A percentile compares a stretch with the other conserved stretches of the same genome.
Evolutionary conservation across 2,329 filamentous ascomycete genomes (phyloP).

Genomic region (Apiospora kogelbergensis): DNA sequence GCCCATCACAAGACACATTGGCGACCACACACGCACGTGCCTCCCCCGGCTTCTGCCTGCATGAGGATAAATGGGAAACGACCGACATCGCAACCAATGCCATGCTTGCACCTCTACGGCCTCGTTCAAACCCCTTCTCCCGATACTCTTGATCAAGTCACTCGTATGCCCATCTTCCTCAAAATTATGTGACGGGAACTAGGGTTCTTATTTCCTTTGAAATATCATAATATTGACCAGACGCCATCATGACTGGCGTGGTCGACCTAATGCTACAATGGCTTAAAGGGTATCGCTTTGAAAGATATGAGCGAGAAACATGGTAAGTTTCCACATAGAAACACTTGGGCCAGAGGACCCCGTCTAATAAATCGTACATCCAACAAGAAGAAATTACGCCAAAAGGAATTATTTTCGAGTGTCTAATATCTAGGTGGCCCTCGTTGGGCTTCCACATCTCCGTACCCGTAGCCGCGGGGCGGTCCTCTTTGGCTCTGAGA

Average conservation of each 20-base stretch:
- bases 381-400: background rate
- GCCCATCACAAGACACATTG: background rate
- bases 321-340: background rate
- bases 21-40: background rate
- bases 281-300: constrained; percentile 3
- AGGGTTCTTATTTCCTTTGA: background rate
- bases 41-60: background rate
- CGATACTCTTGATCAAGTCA: background rate
- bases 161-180: no score
- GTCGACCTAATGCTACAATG: constrained; percentile 3
- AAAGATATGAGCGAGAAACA: background rate
- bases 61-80: no score
- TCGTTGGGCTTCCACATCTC: constrained; percentile 33
- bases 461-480: constrained; percentile 33
- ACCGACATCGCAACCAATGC: background rate
- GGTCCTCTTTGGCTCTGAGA: constrained; percentile 25
- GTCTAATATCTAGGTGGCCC: constrained; percentile 16
- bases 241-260: constrained; percentile 3
- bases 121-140: background rate
- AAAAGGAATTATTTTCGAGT: background rate
- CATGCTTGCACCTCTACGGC: background rate
- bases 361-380: background rate
- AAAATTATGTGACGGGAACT: background rate
- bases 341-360: background rate
- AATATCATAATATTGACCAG: background rate